These are phyloP conservation scores for Trifolium pratense DNA, from an alignment of 306 rosid genomes.

Conservation along the genomic window DNA sequence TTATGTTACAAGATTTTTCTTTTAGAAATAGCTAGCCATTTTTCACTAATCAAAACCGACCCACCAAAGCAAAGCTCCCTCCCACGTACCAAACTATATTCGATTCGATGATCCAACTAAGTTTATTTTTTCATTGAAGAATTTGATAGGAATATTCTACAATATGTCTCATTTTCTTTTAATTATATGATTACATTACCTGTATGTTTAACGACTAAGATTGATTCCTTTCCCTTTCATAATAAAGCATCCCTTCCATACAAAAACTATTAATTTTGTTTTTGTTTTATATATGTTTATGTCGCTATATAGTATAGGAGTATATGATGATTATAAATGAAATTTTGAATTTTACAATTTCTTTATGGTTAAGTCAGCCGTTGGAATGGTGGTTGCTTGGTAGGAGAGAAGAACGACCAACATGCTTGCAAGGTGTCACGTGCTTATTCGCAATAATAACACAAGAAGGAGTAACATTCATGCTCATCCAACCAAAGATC, in stretches of 20 bases:
- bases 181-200: background rate
- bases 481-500: background rate
- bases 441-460: conserved; percentile 13
- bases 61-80: no score
- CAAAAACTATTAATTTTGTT: background rate
- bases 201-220: background rate
- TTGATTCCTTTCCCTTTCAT: background rate
- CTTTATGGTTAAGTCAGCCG: background rate
- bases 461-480: background rate
- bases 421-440: conserved; percentile 44
- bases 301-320: background rate
- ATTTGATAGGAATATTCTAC: conserved; percentile 33
- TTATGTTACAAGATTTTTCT: no score
- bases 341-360: background rate
- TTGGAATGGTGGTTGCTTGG: conserved; percentile 48
- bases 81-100: no score
- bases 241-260: background rate
- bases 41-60: no score
- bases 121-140: background rate
- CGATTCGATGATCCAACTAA: background rate
- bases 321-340: background rate
- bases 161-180: conserved; percentile 18
- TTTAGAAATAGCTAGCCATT: no score
- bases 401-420: conserved; percentile 26
- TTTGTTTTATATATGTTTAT: background rate